A percentile compares a stretch with the other conserved stretches of the same genome.
Conservation (phyloP, 2,329 filamentous ascomycete genomes). For the Geosmithia morbida region DNA sequence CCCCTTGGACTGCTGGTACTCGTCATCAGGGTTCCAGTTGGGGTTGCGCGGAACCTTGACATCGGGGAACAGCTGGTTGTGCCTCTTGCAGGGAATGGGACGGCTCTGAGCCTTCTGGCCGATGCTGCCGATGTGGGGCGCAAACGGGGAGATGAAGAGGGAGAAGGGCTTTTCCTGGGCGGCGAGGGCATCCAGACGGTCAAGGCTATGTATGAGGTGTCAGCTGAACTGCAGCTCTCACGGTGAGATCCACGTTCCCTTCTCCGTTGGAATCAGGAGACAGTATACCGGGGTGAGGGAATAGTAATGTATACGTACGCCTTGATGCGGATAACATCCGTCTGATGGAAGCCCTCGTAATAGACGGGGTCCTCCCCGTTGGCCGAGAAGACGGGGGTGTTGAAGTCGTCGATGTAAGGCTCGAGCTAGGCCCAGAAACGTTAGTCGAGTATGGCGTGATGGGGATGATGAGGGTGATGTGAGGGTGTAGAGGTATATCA, state of each 20-base stretch:
- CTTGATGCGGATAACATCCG: constrained; percentile 5
- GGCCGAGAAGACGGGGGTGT: constrained; percentile 4
- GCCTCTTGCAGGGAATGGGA: constrained; percentile 27
- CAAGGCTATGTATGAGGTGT: neutral
- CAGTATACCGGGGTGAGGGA: neutral
- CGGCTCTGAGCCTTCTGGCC: constrained; percentile 16
- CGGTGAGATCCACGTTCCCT: neutral
- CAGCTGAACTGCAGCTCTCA: neutral
- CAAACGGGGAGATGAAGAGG: constrained; percentile 34
- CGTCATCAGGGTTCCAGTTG: constrained; percentile 45
- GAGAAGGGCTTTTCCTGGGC: constrained; percentile 39
- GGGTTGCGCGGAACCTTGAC: constrained; percentile 45
- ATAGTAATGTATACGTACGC: constrained; percentile 17
- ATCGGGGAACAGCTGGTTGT: constrained; percentile 44
- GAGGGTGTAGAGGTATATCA: neutral
- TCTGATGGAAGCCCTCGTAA: constrained; percentile 4
- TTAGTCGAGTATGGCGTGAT: neutral
- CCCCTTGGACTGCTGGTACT: constrained; percentile 8
- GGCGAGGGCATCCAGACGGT: constrained; percentile 26
- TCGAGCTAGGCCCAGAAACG: constrained; percentile 2
- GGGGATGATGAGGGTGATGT: too few relatives aligned
- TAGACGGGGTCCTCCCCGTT: constrained; percentile 3
- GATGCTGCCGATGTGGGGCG: constrained; percentile 14
- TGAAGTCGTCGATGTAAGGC: constrained; percentile 4
- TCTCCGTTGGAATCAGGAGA: neutral